Percentiles rank a stretch among this genome's conserved stretches.
Conservation (phyloP, 352 stramenopile species). For the Globisporangium iwayamae region DNA sequence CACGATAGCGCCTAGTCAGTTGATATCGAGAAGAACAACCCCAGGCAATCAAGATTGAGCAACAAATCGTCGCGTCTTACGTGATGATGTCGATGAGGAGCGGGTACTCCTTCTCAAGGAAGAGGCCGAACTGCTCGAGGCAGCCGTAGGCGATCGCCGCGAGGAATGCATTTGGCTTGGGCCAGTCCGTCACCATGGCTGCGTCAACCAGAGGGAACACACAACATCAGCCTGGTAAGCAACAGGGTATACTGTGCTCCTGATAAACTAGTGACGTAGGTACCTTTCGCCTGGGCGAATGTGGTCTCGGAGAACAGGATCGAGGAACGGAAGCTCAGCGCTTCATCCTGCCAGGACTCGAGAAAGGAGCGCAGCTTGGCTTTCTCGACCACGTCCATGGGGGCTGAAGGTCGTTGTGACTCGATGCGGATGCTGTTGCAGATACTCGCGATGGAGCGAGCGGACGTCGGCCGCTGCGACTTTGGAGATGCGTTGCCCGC, state of each 20-base stretch:
- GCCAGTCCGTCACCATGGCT: slow-evolving; percentile 42
- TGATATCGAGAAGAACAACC: neutral
- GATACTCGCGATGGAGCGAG: slow-evolving; percentile 5
- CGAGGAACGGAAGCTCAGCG: slow-evolving; percentile 48
- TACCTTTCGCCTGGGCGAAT: slow-evolving; percentile 59
- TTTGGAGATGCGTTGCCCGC: neutral
- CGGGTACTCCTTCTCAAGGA: slow-evolving; percentile 43
- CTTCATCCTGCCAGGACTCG: slow-evolving; percentile 44
- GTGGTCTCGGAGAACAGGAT: slow-evolving; percentile 59
- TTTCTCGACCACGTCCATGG: slow-evolving; percentile 19
- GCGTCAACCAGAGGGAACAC: neutral
- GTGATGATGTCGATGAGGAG: slow-evolving; percentile 40
- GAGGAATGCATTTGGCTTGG: slow-evolving; percentile 50
- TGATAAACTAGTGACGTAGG: neutral
- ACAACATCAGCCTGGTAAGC: neutral
- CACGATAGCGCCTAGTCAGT: neutral
- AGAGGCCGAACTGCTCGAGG: slow-evolving; percentile 41
- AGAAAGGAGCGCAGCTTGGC: slow-evolving; percentile 52
- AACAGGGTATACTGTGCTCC: neutral
- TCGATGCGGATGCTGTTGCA: slow-evolving; percentile 8
- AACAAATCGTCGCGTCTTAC: slow-evolving; percentile 4
- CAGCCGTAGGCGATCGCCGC: slow-evolving; percentile 45
- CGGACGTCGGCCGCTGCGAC: neutral
- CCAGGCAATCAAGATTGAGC: neutral
- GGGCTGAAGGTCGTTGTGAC: neutral